These are phyloP conservation scores for Chlorella sp. DNA, from an alignment of 139 green algal species.

Conservation along the genomic window DNA sequence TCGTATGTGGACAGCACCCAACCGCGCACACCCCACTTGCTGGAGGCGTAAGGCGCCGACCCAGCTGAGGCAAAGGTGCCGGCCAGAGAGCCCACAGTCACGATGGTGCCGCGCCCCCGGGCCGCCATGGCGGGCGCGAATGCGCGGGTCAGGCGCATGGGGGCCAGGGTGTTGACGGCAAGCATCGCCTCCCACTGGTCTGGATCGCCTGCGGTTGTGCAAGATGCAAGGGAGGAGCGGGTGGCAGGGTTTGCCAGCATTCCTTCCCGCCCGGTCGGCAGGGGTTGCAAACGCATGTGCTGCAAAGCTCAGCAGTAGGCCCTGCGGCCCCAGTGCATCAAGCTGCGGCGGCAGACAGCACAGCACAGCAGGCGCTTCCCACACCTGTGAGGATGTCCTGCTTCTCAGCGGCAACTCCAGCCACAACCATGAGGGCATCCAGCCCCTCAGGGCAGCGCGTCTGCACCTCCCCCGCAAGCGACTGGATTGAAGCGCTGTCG, in stretches of 20 bases:
- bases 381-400: slow-evolving; percentile 10
- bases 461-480: slow-evolving; percentile 28
- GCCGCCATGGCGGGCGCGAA: slow-evolving; percentile 44
- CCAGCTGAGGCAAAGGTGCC: slow-evolving; percentile 32
- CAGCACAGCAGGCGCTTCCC: not conserved
- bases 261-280: not conserved
- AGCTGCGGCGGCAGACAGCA: not conserved
- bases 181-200: slow-evolving; percentile 2
- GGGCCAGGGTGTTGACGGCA: slow-evolving; percentile 39
- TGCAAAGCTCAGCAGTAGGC: too few species aligned
- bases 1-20: slow-evolving; percentile 45
- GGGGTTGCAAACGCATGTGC: too few species aligned
- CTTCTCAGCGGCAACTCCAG: not conserved
- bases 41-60: slow-evolving; percentile 42
- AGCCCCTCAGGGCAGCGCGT: slow-evolving; percentile 9
- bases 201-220: slow-evolving; percentile 1
- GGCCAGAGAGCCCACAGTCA: slow-evolving; percentile 53
- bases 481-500: slow-evolving; percentile 3
- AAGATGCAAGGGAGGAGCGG: not conserved
- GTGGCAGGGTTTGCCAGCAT: not conserved
- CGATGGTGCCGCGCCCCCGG: slow-evolving; percentile 24
- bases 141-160: slow-evolving; percentile 49
- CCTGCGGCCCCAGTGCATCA: too few species aligned
- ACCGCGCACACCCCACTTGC: slow-evolving; percentile 52
- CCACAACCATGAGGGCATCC: slow-evolving; percentile 56